Percentiles rank a stretch among this genome's conserved stretches.
Evolutionary conservation across 129 eudicot genomes (phyloP).

Genomic region (Lonicera japonica): DNA sequence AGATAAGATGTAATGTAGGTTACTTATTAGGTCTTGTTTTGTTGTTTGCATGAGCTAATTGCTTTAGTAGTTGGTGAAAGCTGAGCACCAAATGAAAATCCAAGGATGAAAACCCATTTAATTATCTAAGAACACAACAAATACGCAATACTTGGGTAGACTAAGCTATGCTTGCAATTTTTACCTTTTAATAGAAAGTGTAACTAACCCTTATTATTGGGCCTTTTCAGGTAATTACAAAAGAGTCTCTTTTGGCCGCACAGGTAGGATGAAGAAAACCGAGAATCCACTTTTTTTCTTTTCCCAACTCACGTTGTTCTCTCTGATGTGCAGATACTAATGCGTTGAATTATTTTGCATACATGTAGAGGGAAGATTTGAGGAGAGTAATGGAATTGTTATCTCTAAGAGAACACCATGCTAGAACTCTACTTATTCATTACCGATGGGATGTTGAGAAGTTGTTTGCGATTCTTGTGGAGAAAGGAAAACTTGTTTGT

Average conservation of each 20-base stretch:
- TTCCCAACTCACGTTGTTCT: not conserved
- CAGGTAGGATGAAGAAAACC: conserved; percentile 28
- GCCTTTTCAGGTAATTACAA: conserved; percentile 45
- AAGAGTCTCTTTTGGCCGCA: conserved; percentile 51
- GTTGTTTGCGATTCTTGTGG: conserved; percentile 68
- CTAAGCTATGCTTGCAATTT: not conserved
- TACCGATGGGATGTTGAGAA: conserved; percentile 89
- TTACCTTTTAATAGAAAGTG: not conserved
- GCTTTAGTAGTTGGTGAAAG: not conserved
- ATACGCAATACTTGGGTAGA: not conserved
- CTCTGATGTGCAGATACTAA: not conserved
- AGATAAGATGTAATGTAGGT: not conserved
- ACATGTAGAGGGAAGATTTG: conserved; percentile 79
- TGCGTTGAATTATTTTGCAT: not conserved
- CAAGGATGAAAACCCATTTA: not conserved
- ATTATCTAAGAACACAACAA: not conserved
- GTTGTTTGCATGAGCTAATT: not conserved
- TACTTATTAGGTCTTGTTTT: not conserved
- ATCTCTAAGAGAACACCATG: conserved; percentile 83
- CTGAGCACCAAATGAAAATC: not conserved
- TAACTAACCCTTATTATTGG: not conserved
- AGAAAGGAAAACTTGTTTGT: conserved; percentile 65
- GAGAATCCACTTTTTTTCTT: not conserved
- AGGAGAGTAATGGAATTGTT: conserved; percentile 75
- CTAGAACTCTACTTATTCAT: conserved; percentile 81